Percentiles rank a stretch among this genome's conserved stretches.
phyloP scores from a whole-genome alignment of 2,329 filamentous ascomycete species.

The Alternaria solani region DNA sequence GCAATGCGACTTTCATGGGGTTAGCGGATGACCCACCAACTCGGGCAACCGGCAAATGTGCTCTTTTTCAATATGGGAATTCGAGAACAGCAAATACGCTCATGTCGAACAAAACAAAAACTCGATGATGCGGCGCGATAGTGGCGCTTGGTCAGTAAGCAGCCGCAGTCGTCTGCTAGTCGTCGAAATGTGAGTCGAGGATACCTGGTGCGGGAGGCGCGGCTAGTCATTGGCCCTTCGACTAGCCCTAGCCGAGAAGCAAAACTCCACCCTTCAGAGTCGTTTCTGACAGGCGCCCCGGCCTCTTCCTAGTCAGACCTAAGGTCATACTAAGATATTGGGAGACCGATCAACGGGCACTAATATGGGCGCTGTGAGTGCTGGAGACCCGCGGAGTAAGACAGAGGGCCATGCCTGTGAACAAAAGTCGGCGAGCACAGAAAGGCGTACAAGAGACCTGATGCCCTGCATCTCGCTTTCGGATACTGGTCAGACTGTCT shows the following conservation, averaged over 20 bases:
- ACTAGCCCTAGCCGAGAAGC: conserved; percentile 8
- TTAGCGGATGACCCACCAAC: conserved; percentile 2
- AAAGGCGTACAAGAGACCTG: conserved; percentile 12
- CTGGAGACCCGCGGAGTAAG: conserved; percentile 1
- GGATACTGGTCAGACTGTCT: background rate
- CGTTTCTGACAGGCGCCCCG: conserved; percentile 3
- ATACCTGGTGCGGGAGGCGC: conserved; percentile 7
- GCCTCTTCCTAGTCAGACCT: background rate
- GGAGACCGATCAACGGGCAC: conserved; percentile 7
- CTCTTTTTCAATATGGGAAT: background rate
- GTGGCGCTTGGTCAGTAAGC: background rate
- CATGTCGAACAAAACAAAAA: background rate
- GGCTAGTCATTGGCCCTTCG: conserved; percentile 10
- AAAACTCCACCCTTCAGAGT: conserved; percentile 10
- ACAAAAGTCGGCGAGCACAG: conserved; percentile 5
- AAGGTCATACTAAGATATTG: background rate
- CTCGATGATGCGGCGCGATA: background rate
- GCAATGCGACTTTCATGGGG: conserved; percentile 6
- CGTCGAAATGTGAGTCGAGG: background rate
- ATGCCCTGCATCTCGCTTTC: conserved; percentile 8
- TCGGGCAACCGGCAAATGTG: background rate
- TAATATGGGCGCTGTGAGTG: background rate
- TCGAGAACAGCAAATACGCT: background rate
- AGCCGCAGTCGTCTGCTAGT: background rate
- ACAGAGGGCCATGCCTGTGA: background rate